Evolutionary conservation across 257 asterid genomes (phyloP).

Genomic region (Primulina huaijiensis): DNA sequence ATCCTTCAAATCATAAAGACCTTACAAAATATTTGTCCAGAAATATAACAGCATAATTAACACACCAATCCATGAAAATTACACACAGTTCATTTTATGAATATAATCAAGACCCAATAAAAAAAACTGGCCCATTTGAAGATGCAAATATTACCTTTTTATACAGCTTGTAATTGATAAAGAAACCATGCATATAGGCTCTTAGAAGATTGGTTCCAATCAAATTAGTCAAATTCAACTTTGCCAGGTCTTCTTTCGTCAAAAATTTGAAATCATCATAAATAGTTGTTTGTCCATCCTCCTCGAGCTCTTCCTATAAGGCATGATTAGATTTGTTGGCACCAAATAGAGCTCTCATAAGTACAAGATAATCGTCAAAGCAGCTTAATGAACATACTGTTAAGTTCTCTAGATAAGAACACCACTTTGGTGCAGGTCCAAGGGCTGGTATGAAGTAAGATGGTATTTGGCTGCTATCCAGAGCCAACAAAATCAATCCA

Average conservation of each 20-base stretch:
- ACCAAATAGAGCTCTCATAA: conserved; percentile 11
- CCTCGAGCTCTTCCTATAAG: conserved; percentile 92
- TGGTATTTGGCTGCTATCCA: conserved; percentile 88
- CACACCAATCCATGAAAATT: background rate
- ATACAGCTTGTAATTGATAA: conserved; percentile 74
- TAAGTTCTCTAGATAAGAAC: conserved; percentile 73
- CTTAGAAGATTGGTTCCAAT: conserved; percentile 82
- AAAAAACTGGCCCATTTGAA: background rate
- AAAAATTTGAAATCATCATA: conserved; percentile 91
- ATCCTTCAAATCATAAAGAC: conserved; percentile 3
- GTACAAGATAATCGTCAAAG: conserved; percentile 21
- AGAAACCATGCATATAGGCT: conserved; percentile 94
- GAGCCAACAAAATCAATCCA: conserved; percentile 79
- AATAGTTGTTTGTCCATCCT: conserved; percentile 72
- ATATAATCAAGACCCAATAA: background rate
- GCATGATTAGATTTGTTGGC: conserved; percentile 18
- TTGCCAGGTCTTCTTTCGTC: conserved; percentile 82
- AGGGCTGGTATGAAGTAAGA: conserved; percentile 92
- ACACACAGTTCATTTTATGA: background rate
- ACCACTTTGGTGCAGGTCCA: conserved; percentile 99
- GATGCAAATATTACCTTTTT: conserved; percentile 53
- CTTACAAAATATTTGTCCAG: background rate
- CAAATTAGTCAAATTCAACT: conserved; percentile 64
- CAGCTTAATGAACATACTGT: conserved; percentile 46
- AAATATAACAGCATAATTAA: background rate